phyloP scores from a whole-genome alignment of 345 rosid genomes.

The Raphanus sativus region DNA sequence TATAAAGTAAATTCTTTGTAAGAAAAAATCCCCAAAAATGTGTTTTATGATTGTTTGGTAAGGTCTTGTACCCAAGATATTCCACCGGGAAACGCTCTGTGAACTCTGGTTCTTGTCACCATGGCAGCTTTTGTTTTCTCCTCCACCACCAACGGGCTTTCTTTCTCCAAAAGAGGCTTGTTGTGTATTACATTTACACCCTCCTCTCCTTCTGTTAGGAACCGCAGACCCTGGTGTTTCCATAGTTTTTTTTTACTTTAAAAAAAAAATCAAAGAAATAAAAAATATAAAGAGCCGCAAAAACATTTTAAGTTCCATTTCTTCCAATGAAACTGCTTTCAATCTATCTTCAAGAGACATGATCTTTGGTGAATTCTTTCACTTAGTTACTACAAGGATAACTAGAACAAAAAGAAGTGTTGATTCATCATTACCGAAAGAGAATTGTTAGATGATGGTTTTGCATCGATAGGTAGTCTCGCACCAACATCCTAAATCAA shows the following conservation, averaged over 20 bases:
- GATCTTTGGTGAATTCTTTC: not conserved
- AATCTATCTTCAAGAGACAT: slow-evolving; percentile 1
- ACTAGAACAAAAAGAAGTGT: not conserved
- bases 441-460: slow-evolving; percentile 45
- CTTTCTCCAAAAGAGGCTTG: slow-evolving; percentile 37
- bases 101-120: slow-evolving; percentile 49
- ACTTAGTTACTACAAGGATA: not conserved
- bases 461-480: slow-evolving; percentile 49
- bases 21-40: not conserved
- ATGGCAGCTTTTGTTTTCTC: slow-evolving; percentile 22
- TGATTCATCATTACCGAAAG: slow-evolving; percentile 27
- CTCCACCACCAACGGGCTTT: slow-evolving; percentile 22
- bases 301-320: not conserved
- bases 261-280: too few relatives aligned
- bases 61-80: slow-evolving; percentile 56
- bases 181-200: slow-evolving; percentile 36
- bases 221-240: slow-evolving; percentile 73
- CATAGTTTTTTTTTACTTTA: slow-evolving; percentile 20
- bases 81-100: slow-evolving; percentile 67
- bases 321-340: not conserved
- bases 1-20: slow-evolving; percentile 10
- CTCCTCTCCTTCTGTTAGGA: slow-evolving; percentile 54
- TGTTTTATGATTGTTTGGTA: slow-evolving; percentile 8
- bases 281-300: not conserved
- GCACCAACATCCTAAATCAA: slow-evolving; percentile 52